Base-by-base conservation (phyloP, 371 early-diverging fungal genomes). In the Mortierella sp. region DNA sequence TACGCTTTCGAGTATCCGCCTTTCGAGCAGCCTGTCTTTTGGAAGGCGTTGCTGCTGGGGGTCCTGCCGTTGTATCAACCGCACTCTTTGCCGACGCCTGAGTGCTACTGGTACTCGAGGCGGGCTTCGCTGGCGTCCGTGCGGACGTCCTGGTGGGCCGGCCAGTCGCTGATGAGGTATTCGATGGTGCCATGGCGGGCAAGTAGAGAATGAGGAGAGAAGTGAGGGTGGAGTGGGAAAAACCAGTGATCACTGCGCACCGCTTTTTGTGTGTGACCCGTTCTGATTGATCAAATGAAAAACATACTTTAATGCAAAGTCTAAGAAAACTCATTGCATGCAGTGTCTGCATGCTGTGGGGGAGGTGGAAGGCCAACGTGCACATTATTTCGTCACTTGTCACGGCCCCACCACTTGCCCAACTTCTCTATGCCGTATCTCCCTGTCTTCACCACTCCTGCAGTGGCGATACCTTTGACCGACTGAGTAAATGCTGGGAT, bases 401-500 rank as follows among this genome's bases (percentile, higher is more conserved):
- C 80, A 23, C 87, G 85, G 27, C 67, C 48, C 83, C 84, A 82
- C 86, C 89, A 85, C 67, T 94, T 93, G 63, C 81, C 61, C 57
- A 96, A 47, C 68, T 96, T 96, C 56, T 83, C 87, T n/a, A 82
- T 53, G 42, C 90, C 89, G 82, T 98, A 98, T 18, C 82, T 79
- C 10, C 84, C 67, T 6, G 92, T 88, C 70, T 91, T 91, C 30
- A 81, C 8, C 14, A 91, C 59, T 3, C 98, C 98, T 19, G 97
- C 97, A 4, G 97, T 94, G 21, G 95, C 72, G 16, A 98, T 78
- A 2, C 98, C 98, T 81, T 98, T 98, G 59, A 89, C 63, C 23
- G 95, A 91, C 81, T 98, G 98, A 9, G 92, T 88, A 27, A 98
- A 66, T 1, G 97, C 95, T 1, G 98, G 94, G 34, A 87, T 72